Base-by-base conservation (phyloP, 2,329 filamentous ascomycete species). In the Aspergillus tanneri region DNA sequence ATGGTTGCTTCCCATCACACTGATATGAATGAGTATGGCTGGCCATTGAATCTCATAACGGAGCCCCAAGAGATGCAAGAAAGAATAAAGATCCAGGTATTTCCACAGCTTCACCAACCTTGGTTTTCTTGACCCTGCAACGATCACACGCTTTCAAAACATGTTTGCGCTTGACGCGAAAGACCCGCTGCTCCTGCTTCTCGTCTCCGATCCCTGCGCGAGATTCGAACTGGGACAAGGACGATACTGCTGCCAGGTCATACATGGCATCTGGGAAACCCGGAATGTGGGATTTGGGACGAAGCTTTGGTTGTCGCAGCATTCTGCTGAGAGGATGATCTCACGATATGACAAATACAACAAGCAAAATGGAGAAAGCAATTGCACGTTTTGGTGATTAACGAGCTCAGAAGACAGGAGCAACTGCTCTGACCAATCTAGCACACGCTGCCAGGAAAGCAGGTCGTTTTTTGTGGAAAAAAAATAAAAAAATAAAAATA, bases 71-170 rank as follows among this genome's bases (percentile, higher is more conserved):
- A 45, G 10, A 43, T 50, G 27, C 18, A 25, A 36, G 28, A n/a
- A n/a, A n/a, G n/a, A 27, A 16, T 30, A 41, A 27, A 3, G 34
- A 36, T 43, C 40, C 23, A 50, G 40, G 27, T 22, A 23, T 16
- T 19, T 21, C 32, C 42, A 41, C 27, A 24, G 49, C 38, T 49
- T 47, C 50, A 62, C 57, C 49, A 50, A 72, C 71, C 64, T 73
- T 73, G 47, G 71, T 72, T 56, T 73, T 73, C 53, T 73, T 73
- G 36, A 73, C 68, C 46, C 71, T 67, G 55, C 71, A 73, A n/a
- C 70, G 69, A 61, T 73, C 71, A 50, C 71, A 73, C 5, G 71
- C 71, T 47, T 73, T 73, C 12, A 72, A 54, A 23, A 73, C 71
- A 62, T 73, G 71, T 52, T 73, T 73, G 34, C 71, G 65, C 54